Evolutionary conservation across 495 filamentous ascomycete genomes (phyloP), one percentile per base, ranked within the genome.

Genomic region (Aspergillus avenaceus): DNA sequence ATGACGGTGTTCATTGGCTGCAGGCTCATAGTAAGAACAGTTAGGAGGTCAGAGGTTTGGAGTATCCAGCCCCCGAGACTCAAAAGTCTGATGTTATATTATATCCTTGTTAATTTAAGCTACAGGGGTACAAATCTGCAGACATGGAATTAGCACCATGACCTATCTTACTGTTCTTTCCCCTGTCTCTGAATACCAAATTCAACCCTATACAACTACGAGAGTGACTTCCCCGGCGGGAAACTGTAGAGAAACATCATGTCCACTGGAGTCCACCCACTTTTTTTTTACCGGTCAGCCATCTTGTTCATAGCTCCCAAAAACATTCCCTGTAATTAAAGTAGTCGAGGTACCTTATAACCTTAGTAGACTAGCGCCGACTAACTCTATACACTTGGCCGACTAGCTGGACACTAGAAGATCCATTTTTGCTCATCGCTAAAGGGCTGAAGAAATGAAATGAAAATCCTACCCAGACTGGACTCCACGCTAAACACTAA

Each of bases 281-380:
- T n/a, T n/a, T n/a, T n/a, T n/a, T n/a, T n/a, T n/a, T n/a, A n/a
- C n/a, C n/a, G n/a, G n/a, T n/a, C n/a, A n/a, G n/a, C n/a, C n/a
- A n/a, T n/a, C n/a, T n/a, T n/a, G n/a, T n/a, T n/a, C 28, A 31
- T 31, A 32, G 29, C 9, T 32, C 11, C 11, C n/a, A 19, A 38
- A 19, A 2, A 38, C 13, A 14, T 18, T 38, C 34, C 34, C 16
- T 21, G 18, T 38, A 19, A 38, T 45, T 46, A 34, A 46, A 46
- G 43, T 46, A 34, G 28, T 32, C 25, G 28, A 38, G 34, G 34
- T 38, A 4, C 16, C 27, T 31, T 28, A 46, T 31, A 46, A 46
- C 27, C 43, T 46, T 46, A 46, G 43, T 46, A 28, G 43, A 38
- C 34, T 38, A 38, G 34, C 22, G 34, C 16, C 34, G 8, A 44